Conservation (phyloP, 331 rosid species). For the Malus hybrid region DNA sequence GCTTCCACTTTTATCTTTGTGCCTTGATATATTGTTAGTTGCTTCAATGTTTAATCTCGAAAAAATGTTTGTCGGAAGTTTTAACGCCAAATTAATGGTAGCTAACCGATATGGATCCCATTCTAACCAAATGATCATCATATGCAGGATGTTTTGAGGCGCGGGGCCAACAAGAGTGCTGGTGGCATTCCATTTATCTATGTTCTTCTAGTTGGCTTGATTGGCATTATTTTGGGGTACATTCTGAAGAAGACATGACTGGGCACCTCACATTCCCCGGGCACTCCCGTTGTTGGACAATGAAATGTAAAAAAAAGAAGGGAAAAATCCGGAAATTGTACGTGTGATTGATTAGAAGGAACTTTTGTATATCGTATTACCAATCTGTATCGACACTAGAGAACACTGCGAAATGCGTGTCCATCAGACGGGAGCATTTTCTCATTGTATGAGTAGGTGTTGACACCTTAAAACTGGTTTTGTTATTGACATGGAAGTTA, state of each 20-base stretch:
- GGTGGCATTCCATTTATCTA: slow-evolving; percentile 50
- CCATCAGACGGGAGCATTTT: slow-evolving; percentile 12
- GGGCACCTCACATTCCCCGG: not conserved
- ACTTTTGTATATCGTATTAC: slow-evolving; percentile 23
- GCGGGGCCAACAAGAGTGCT: slow-evolving; percentile 21
- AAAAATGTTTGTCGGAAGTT: too few relatives aligned
- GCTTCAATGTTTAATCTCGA: too few relatives aligned
- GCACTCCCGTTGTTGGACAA: not conserved
- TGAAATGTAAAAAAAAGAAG: slow-evolving; percentile 32
- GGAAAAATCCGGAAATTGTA: slow-evolving; percentile 18
- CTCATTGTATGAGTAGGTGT: slow-evolving; percentile 15
- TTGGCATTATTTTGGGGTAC: slow-evolving; percentile 76
- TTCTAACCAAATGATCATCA: slow-evolving; percentile 3
- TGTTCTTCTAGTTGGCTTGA: slow-evolving; percentile 47
- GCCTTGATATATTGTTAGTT: too few relatives aligned
- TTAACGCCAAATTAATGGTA: too few relatives aligned
- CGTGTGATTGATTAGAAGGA: slow-evolving; percentile 29
- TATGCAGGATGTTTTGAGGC: slow-evolving; percentile 62
- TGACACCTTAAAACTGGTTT: slow-evolving; percentile 12
- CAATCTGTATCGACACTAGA: slow-evolving; percentile 26
- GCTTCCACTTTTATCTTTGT: not conserved
- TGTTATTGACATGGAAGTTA: slow-evolving; percentile 1
- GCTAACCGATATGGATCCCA: not conserved
- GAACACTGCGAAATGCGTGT: slow-evolving; percentile 25
- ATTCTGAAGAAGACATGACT: slow-evolving; percentile 66